Base-by-base conservation (phyloP, 495 filamentous ascomycete species). In the Hyaloscypha hepaticicola region DNA sequence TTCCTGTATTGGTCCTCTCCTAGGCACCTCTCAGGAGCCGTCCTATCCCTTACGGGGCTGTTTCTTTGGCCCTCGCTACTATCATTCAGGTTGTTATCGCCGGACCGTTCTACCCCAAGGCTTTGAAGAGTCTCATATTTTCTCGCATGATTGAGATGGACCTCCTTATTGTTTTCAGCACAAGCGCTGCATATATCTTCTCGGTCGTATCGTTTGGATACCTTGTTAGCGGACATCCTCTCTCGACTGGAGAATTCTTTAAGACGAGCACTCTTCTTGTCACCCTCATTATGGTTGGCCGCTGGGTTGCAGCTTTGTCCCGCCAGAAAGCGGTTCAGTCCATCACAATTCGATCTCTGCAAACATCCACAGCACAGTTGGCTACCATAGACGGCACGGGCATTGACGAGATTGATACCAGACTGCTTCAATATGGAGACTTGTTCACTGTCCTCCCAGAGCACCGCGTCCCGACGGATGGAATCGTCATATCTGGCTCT, bases 201-300 rank as follows among this genome's bases (percentile, higher is more conserved):
- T 92, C 89, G 0, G 76, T 93, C 8, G 78, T 91, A 16, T 82
- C 88, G 0, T 94, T 90, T 73, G 83, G 74, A 0, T 87, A 80
- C 58, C 60, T 80, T 4, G 71, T 78, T 11, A 66, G 66, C 0
- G 85, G 80, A 1, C 69, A 74, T 9, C 80, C 85, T 0, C 75
- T 91, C 0, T 78, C 79, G 5, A 86, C 81, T 0, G 86, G 79
- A 6, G 74, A 83, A 28, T 92, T 93, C 74, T 93, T 94, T 61
- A 88, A 93, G 72, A 93, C 90, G 0, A 91, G 90, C 77, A 90
- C 88, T 38, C 73, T 93, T 41, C 79, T 95, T 14, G 84, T 92
- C 27, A 92, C 89, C 0, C 72, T 93, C 24, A 90, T 94, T 62
- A 87, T 93, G 79, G 73, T 90, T 14, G 91, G 90, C 19, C 85